Evolutionary conservation across 306 rosid species (phyloP), one percentile per base, ranked within the genome.

Genomic region (Cucumis hystrix): DNA sequence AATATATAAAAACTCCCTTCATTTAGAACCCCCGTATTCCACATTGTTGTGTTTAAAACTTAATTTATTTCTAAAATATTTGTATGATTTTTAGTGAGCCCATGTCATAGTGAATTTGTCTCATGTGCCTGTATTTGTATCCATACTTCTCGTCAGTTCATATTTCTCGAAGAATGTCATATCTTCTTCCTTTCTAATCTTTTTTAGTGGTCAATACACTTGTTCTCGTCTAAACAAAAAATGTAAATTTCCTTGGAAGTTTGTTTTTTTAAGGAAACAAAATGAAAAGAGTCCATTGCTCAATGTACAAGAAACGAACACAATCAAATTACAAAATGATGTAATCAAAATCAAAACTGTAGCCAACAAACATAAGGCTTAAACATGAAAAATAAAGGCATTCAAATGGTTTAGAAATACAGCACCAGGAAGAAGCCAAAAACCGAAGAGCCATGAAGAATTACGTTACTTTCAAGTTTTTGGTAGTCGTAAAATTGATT

Each of bases 401-500:
- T 33, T 33, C 37, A 4, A 33, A 33, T 33, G 37, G 3, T 33
- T 33, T 33, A 33, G 37, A 33, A 33, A 33, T 33, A 33, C 4
- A 33, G 37, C 37, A 33, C 37, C 37, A 33, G 37, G 37, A 33
- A 33, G 37, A 33, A 33, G 37, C 5, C 37, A 33, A 33, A 33
- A 33, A 33, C 5, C 37, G 37, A 33, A 41, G 76, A 49, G 40
- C 60, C 0, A n/a, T 11, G 25, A 63, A 63, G 17, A 39, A 67
- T n/a, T n/a, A n/a, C 9, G 8, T 35, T 10, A 39, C 60, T 71
- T 43, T 43, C 37, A 41, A 69, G 70, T 60, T 77, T 10, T 56
- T 69, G 70, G 57, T 54, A 56, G 41, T 69, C 76, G 47, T 74
- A 68, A 28, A 28, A 61, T 81, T 52, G 51, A 76, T 17, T 75